A percentile compares a stretch with the other conserved stretches of the same genome.
These are phyloP conservation scores for Coemansia erecta DNA, from an alignment of 192 early-diverging fungal species.

Conservation along the genomic window DNA sequence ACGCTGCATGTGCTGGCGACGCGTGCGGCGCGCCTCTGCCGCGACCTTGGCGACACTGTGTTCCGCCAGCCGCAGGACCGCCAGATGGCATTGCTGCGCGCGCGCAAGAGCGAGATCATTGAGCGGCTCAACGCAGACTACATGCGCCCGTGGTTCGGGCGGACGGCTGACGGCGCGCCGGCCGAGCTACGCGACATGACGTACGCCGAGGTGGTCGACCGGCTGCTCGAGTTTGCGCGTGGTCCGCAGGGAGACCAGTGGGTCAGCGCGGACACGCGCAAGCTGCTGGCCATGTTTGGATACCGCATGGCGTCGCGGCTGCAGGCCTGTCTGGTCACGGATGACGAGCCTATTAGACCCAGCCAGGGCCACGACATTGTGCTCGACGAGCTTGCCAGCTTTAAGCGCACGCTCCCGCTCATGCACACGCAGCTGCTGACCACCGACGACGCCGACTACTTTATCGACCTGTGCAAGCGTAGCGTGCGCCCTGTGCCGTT, in stretches of 20 bases:
- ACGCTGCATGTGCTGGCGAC: conserved; percentile 93
- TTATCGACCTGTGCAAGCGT: conserved; percentile 40
- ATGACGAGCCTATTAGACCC: neutral
- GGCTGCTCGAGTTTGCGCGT: conserved; percentile 79
- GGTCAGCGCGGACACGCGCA: conserved; percentile 75
- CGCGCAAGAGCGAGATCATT: conserved; percentile 85
- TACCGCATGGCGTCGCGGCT: conserved; percentile 71
- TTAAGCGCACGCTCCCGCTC: conserved; percentile 56
- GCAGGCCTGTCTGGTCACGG: conserved; percentile 66
- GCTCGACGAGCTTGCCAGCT: conserved; percentile 69
- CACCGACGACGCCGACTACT: conserved; percentile 31
- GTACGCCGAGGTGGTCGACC: conserved; percentile 78
- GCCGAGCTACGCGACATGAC: conserved; percentile 90
- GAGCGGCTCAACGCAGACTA: conserved; percentile 81
- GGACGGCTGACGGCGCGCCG: conserved; percentile 60
- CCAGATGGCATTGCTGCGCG: conserved; percentile 64
- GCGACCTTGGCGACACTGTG: conserved; percentile 83
- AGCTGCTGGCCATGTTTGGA: conserved; percentile 73
- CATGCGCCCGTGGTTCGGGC: conserved; percentile 93
- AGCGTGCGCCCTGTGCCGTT: conserved; percentile 82
- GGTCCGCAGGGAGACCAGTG: conserved; percentile 69
- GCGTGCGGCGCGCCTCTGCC: conserved; percentile 84
- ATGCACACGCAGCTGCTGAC: conserved; percentile 19
- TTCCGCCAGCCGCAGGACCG: conserved; percentile 83
- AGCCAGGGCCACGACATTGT: conserved; percentile 12